Conservation (phyloP, 73 alveolate genomes). For the Paramecium pentaurelia region DNA sequence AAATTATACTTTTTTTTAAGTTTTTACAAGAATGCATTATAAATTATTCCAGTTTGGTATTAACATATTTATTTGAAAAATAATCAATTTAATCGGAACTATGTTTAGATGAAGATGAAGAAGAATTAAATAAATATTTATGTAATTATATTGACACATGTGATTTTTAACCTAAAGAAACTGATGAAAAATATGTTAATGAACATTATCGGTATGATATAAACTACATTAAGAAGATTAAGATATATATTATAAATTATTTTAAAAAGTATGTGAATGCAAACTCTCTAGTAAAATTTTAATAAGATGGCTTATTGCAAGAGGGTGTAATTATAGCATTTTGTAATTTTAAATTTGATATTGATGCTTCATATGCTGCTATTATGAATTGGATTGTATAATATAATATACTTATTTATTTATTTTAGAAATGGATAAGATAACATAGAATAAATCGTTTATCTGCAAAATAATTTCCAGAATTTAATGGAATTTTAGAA, state of each 20-base stretch:
- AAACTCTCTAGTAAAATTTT: not conserved
- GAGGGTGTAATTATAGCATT: constrained; percentile 27
- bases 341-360: constrained; percentile 21
- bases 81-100: not conserved
- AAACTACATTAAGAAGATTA: not conserved
- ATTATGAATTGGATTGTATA: constrained; percentile 34
- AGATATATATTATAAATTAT: not conserved
- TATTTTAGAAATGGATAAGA: constrained; percentile 10
- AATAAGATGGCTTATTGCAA: constrained; percentile 16
- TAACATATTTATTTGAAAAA: not conserved
- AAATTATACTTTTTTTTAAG: not conserved
- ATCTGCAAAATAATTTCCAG: constrained; percentile 8
- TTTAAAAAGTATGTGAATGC: not conserved
- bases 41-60: not conserved
- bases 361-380: constrained; percentile 15
- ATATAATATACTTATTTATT: not conserved
- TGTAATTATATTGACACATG: not conserved
- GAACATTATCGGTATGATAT: not conserved
- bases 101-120: not conserved
- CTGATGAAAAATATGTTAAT: not conserved
- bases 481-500: not conserved
- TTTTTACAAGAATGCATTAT: not conserved
- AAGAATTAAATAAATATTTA: not conserved
- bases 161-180: not conserved
- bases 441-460: not conserved